phyloP scores from a whole-genome alignment of 257 asterid species.

The Solanum corneliomulleri region DNA sequence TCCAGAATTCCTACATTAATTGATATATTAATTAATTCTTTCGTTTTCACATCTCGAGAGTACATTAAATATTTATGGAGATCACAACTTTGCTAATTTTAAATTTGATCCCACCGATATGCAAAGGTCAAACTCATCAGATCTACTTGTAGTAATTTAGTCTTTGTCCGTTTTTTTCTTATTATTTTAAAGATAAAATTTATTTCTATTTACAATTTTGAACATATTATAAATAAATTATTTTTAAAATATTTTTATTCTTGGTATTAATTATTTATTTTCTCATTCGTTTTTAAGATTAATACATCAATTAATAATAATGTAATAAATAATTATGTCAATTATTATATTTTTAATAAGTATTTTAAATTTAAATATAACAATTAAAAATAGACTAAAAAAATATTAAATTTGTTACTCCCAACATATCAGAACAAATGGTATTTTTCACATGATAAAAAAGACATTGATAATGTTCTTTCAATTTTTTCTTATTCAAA shows the following conservation, averaged over 20 bases:
- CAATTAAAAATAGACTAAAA: no score
- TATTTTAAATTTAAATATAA: no score
- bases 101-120: neutral
- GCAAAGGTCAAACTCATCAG: neutral
- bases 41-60: neutral
- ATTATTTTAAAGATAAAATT: no score
- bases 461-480: neutral
- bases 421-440: neutral
- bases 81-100: neutral
- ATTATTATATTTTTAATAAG: no score
- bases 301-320: no score
- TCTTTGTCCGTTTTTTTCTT: neutral
- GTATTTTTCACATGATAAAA: neutral
- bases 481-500: no score
- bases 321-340: no score
- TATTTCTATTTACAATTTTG: no score
- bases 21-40: neutral
- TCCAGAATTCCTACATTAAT: neutral
- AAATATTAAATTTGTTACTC: neutral
- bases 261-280: no score
- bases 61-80: neutral
- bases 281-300: accelerated
- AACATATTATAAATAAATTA: no score
- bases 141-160: neutral
- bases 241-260: no score